A percentile compares a stretch with the other conserved stretches of the same genome.
phyloP scores from a whole-genome alignment of 306 rosid species.

The Malus fusca region DNA sequence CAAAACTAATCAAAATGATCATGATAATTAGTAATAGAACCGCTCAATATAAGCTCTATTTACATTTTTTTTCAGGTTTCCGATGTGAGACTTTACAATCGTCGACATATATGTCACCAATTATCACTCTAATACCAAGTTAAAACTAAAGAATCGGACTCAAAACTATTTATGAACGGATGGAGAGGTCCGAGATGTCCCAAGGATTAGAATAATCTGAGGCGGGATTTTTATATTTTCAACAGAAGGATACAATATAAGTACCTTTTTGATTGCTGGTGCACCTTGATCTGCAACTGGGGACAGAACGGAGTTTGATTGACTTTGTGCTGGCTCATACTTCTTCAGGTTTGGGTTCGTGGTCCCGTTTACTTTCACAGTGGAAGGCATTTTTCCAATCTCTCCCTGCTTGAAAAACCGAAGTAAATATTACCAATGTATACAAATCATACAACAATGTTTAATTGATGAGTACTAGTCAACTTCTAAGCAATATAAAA shows the following conservation, averaged over 20 bases:
- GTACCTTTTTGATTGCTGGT: slow-evolving; percentile 62
- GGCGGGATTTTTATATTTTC: background rate
- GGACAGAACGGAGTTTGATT: slow-evolving; percentile 44
- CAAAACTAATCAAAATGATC: background rate
- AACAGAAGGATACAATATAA: background rate
- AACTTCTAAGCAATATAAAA: background rate
- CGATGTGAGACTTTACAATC: background rate
- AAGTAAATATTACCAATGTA: background rate
- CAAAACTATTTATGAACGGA: background rate
- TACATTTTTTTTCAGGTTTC: background rate
- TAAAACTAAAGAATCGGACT: background rate
- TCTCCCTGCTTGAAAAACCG: background rate
- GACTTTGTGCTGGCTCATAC: slow-evolving; percentile 4
- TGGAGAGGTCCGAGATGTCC: background rate
- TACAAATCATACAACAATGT: background rate
- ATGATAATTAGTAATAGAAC: background rate
- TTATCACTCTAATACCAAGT: background rate
- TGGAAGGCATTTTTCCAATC: slow-evolving; percentile 35
- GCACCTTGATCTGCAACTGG: slow-evolving; percentile 25
- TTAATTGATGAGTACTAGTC: background rate
- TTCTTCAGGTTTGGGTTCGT: slow-evolving; percentile 19
- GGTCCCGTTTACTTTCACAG: slow-evolving; percentile 29
- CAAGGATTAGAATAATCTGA: background rate
- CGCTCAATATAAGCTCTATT: background rate
- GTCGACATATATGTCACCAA: no score